Base-by-base conservation (phyloP, 306 rosid species). In the Coriaria nepalensis region DNA sequence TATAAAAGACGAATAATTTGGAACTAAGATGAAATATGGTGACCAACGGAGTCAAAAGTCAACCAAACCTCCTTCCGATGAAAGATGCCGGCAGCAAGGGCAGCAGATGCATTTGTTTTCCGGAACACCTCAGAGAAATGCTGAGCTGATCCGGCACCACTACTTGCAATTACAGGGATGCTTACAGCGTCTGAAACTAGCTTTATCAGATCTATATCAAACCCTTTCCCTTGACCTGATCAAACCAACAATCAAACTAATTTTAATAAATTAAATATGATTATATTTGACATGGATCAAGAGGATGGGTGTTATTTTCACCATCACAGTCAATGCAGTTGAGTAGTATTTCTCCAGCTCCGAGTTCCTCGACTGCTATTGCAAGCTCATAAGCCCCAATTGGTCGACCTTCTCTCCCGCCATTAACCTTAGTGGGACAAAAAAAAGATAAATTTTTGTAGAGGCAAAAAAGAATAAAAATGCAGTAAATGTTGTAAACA, bases 291-390 rank as follows among this genome's bases (percentile, higher is more conserved):
- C 29, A 20, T 20, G 29, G 29, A 20, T 4, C 52, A 45, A 45
- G 45, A 56, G 4, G 13, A 34, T 29, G 43, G 20, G n/a, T 53
- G 40, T 68, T 44, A 63, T 52, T 43, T 39, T 69, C 44, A 92
- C 98, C 98, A 59, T 92, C 98, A 35, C 94, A 92, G 41, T 90
- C 96, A 5, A 90, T 90, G 82, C 98, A 90, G 59, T 92, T 92
- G 35, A 92, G 78, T 52, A 85, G 78, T 70, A 92, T 92, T 73
- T 92, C 98, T 54, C 98, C 98, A 56, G 98, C 94, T 59, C 98
- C 98, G 49, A 92, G 87, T 55, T 82, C 83, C 73, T 85, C 96
- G 35, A 92, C 98, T 36, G 83, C 94, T 71, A 73, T 82, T 43
- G 98, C 94, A 48, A 92, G 94, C 70, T 92, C 98, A 63, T 75